These are phyloP conservation scores for Boletellus emodensis DNA, from an alignment of 768 basidiomycete species.

Conservation along the genomic window DNA sequence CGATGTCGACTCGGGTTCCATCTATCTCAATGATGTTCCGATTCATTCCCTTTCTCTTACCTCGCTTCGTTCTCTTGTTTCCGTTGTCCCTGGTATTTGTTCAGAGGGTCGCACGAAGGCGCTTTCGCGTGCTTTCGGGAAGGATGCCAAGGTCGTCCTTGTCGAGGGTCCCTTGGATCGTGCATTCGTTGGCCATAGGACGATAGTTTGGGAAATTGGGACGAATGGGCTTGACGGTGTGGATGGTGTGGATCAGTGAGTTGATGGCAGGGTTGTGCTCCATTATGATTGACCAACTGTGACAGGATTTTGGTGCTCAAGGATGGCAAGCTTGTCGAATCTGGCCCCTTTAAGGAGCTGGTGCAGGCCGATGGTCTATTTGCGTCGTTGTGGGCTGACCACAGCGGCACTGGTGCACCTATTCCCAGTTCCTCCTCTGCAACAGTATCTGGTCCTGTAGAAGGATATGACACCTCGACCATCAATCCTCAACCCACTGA, in stretches of 20 bases:
- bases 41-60: constrained; percentile 83
- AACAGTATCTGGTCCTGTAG: constrained; percentile 22
- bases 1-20: constrained; percentile 76
- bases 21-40: constrained; percentile 82
- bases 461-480: constrained; percentile 25
- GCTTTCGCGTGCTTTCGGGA: constrained; percentile 22
- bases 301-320: constrained; percentile 84
- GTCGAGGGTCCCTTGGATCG: constrained; percentile 25
- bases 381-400: constrained; percentile 86
- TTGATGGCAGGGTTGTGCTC: background rate
- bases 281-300: background rate
- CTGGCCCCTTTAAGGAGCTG: constrained; percentile 75
- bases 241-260: constrained; percentile 59
- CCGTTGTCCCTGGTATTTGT: constrained; percentile 85
- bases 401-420: constrained; percentile 56
- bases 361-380: constrained; percentile 68
- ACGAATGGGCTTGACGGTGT: constrained; percentile 37
- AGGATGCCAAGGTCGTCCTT: constrained; percentile 25
- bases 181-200: constrained; percentile 14
- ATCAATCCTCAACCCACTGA: constrained; percentile 13
- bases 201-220: constrained; percentile 29
- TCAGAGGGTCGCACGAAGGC: constrained; percentile 21
- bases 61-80: constrained; percentile 75
- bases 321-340: constrained; percentile 84
- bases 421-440: constrained; percentile 30